phyloP scores from a whole-genome alignment of 169 alveolate genomes.

The Cryptosporidium tyzzeri region DNA sequence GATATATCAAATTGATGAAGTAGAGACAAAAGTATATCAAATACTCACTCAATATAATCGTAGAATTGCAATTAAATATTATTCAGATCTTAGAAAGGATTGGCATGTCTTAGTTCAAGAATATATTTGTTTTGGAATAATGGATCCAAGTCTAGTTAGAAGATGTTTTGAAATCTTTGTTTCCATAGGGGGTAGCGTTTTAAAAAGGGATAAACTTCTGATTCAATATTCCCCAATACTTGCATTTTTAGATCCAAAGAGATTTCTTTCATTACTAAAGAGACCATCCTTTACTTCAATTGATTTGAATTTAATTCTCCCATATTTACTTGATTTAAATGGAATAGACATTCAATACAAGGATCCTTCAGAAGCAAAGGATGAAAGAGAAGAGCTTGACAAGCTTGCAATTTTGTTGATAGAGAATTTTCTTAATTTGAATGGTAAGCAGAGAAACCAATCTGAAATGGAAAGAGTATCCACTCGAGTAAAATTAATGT shows the following conservation, averaged over 20 bases:
- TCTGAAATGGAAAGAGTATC: slow-evolving; percentile 61
- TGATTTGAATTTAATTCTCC: slow-evolving; percentile 14
- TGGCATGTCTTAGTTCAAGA: slow-evolving; percentile 70
- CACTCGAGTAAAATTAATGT: slow-evolving; percentile 15
- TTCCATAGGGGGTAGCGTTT: slow-evolving; percentile 27
- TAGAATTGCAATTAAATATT: slow-evolving; percentile 17
- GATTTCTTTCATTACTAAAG: slow-evolving; percentile 27
- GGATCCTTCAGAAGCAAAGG: neutral
- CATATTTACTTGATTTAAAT: slow-evolving; percentile 13
- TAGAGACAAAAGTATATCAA: slow-evolving; percentile 34
- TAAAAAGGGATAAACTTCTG: slow-evolving; percentile 41
- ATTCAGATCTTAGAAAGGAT: slow-evolving; percentile 59
- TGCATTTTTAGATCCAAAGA: slow-evolving; percentile 30
- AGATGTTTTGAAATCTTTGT: slow-evolving; percentile 50
- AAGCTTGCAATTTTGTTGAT: slow-evolving; percentile 42
- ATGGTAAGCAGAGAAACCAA: neutral
- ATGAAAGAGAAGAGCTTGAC: slow-evolving; percentile 29
- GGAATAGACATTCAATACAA: neutral
- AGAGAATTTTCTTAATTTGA: slow-evolving; percentile 24
- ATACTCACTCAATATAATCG: slow-evolving; percentile 52
- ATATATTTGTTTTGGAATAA: slow-evolving; percentile 27
- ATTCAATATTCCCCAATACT: slow-evolving; percentile 45
- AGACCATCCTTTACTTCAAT: slow-evolving; percentile 60
- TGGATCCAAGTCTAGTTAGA: slow-evolving; percentile 3
- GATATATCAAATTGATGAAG: slow-evolving; percentile 42